Evolutionary conservation across 2,329 filamentous ascomycete genomes (phyloP).

Genomic region (Aspergillus pseudoviridinutans): DNA sequence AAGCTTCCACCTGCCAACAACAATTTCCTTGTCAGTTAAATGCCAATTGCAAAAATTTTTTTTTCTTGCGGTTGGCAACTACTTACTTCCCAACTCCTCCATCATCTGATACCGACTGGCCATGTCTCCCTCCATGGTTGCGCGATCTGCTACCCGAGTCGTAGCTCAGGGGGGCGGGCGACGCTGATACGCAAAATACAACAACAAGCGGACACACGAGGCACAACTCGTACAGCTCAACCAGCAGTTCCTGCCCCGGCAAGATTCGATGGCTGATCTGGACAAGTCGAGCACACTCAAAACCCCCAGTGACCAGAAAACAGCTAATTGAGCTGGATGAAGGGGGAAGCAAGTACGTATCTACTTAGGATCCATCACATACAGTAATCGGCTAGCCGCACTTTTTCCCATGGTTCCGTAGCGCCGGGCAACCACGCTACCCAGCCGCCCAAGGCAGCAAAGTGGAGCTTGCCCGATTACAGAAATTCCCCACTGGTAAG

Average conservation of each 20-base stretch:
- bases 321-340: neutral
- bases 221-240: conserved; percentile 12
- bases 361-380: conserved; percentile 10
- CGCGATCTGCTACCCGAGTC: conserved; percentile 7
- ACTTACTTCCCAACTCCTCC: conserved; percentile 91
- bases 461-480: neutral
- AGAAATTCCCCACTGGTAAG: neutral
- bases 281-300: conserved; percentile 5
- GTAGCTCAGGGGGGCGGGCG: conserved; percentile 5
- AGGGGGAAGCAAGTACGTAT: conserved; percentile 1
- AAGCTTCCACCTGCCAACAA: conserved; percentile 75
- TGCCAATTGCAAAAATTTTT: conserved; percentile 2
- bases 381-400: conserved; percentile 14
- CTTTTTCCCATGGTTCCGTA: conserved; percentile 16
- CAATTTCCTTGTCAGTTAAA: conserved; percentile 15
- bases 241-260: conserved; percentile 11
- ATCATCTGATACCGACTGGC: conserved; percentile 89
- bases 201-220: conserved; percentile 10
- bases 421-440: conserved; percentile 21
- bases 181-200: conserved; percentile 6
- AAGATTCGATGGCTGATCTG: conserved; percentile 12
- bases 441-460: conserved; percentile 8
- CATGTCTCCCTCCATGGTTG: conserved; percentile 51
- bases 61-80: neutral
- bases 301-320: neutral